Evolutionary conservation across 73 alveolate genomes (phyloP).

Genomic region (Tetrahymena thermophila): DNA sequence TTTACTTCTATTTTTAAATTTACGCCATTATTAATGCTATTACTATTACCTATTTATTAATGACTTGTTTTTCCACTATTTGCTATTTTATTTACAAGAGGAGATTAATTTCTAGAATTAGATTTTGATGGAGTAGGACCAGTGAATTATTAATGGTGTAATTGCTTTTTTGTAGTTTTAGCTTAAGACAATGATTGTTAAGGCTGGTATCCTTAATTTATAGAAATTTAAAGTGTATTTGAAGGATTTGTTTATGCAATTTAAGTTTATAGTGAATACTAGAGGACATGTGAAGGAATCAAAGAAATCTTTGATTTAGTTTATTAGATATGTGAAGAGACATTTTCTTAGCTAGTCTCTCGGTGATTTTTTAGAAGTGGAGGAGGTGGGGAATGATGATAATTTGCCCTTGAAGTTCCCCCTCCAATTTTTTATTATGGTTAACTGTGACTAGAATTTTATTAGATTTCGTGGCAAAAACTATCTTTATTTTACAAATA

Average conservation of each 20-base stretch:
- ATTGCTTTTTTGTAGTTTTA: not conserved
- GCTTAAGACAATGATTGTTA: not conserved
- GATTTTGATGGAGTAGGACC: not conserved
- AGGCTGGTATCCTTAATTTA: not conserved
- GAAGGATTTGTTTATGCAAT: not conserved
- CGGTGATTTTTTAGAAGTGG: not conserved
- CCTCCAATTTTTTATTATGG: not conserved
- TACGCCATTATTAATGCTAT: not conserved
- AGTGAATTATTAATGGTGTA: not conserved
- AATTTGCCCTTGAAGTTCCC: not conserved
- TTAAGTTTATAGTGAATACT: not conserved
- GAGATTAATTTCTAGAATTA: not conserved
- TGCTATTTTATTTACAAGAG: not conserved
- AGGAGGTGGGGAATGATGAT: not conserved
- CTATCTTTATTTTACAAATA: not conserved
- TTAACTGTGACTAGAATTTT: not conserved
- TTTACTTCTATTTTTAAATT: not conserved
- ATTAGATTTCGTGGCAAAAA: not conserved
- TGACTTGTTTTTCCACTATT: not conserved
- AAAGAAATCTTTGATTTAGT: not conserved
- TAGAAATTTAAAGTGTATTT: not conserved
- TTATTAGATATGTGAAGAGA: not conserved
- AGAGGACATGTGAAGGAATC: not conserved
- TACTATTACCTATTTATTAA: not conserved
- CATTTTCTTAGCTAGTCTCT: not conserved